These are phyloP conservation scores for Pichia manshurica DNA, from an alignment of 805 yeast genomes.

Conservation along the genomic window DNA sequence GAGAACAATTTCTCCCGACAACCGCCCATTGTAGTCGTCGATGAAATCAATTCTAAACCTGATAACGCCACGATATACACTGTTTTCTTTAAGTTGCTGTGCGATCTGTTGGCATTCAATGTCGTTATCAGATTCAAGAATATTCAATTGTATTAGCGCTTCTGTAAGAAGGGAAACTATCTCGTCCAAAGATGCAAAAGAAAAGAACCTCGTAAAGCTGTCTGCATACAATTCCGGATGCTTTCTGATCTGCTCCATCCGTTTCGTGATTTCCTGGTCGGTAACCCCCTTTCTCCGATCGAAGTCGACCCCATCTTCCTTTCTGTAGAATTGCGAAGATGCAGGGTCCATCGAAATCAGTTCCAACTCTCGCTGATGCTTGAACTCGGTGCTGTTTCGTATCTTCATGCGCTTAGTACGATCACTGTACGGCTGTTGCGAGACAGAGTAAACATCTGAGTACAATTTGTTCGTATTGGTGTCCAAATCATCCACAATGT, in stretches of 20 bases:
- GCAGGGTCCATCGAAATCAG: constrained; percentile 47
- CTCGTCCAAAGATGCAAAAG: constrained; percentile 38
- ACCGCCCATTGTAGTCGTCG: constrained; percentile 40
- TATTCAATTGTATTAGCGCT: constrained; percentile 39
- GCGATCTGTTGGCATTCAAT: constrained; percentile 20
- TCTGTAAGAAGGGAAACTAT: constrained; percentile 38
- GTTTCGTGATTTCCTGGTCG: constrained; percentile 21
- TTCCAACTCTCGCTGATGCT: constrained; percentile 21
- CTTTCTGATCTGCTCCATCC: constrained; percentile 11
- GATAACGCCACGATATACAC: constrained; percentile 27
- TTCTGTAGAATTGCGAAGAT: constrained; percentile 37
- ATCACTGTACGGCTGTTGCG: constrained; percentile 40
- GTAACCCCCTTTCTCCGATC: constrained; percentile 23
- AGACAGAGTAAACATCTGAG: constrained; percentile 31
- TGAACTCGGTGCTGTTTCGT: constrained; percentile 26
- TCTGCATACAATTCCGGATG: constrained; percentile 33
- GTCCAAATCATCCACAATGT: constrained; percentile 36
- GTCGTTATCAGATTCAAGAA: constrained; percentile 22
- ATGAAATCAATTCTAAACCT: constrained; percentile 36
- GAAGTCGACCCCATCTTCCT: constrained; percentile 15
- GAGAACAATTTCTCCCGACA: constrained; percentile 44
- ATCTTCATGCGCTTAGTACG: constrained; percentile 30
- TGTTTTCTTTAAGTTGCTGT: constrained; percentile 24
- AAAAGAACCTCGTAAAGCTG: constrained; percentile 48
- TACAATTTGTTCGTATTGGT: constrained; percentile 16